Evolutionary conservation across 2,329 filamentous ascomycete genomes (phyloP).

Genomic region (Penicillium brevicompactum): DNA sequence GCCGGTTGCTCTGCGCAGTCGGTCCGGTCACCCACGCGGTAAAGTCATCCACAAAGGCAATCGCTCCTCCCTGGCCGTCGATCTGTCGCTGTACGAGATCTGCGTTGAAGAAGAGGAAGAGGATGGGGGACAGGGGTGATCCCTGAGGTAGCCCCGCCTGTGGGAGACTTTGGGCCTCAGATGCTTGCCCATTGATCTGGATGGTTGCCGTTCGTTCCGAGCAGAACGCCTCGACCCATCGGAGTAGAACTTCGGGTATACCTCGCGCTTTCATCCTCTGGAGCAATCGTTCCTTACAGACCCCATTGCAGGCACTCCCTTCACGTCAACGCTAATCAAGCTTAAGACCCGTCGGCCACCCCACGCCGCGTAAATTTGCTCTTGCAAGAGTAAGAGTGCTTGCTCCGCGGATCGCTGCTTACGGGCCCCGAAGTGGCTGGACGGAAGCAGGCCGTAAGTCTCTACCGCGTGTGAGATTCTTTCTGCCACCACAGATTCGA

Average conservation of each 20-base stretch:
- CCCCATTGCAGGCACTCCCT: slow-evolving; percentile 24
- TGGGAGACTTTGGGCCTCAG: slow-evolving; percentile 14
- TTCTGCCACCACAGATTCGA: slow-evolving; percentile 34
- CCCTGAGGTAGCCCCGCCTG: slow-evolving; percentile 22
- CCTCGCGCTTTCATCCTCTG: slow-evolving; percentile 34
- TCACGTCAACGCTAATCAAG: slow-evolving; percentile 12
- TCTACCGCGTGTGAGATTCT: slow-evolving; percentile 35
- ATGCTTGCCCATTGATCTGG: slow-evolving; percentile 18
- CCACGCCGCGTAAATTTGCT: slow-evolving; percentile 32
- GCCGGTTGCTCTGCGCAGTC: slow-evolving; percentile 1
- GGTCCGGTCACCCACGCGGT: too few relatives aligned
- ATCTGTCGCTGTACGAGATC: slow-evolving; percentile 6
- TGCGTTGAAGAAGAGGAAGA: slow-evolving; percentile 2
- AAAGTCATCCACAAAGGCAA: slow-evolving; percentile 15
- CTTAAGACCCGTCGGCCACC: slow-evolving; percentile 10
- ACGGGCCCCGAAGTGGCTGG: slow-evolving; percentile 27
- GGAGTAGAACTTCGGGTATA: slow-evolving; percentile 25
- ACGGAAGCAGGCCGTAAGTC: slow-evolving; percentile 27
- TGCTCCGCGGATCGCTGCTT: slow-evolving; percentile 39
- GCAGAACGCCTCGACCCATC: slow-evolving; percentile 32
- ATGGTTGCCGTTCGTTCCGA: slow-evolving; percentile 26
- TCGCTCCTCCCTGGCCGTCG: neutral
- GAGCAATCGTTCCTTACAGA: slow-evolving; percentile 36
- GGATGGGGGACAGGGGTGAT: slow-evolving; percentile 22
- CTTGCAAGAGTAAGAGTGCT: slow-evolving; percentile 33